Conservation (phyloP, 768 basidiomycete species). For the Omphalotus guepiniiformis region DNA sequence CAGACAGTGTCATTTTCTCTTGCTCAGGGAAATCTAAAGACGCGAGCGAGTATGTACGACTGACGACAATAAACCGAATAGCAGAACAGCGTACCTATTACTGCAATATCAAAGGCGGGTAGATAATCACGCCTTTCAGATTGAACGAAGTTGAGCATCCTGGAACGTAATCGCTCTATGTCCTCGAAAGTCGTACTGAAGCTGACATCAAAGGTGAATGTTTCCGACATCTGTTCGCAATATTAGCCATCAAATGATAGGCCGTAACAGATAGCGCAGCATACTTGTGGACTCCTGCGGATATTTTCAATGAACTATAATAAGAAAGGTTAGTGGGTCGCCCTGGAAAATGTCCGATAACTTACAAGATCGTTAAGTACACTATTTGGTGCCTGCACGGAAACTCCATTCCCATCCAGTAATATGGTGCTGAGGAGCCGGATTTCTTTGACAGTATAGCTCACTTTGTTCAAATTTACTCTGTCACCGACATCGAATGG, state of each 20-base stretch:
- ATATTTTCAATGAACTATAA: slow-evolving; percentile 65
- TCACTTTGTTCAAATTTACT: slow-evolving; percentile 46
- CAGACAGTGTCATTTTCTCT: slow-evolving; percentile 67
- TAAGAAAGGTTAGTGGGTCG: background rate
- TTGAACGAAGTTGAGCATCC: slow-evolving; percentile 78
- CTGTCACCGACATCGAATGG: slow-evolving; percentile 82
- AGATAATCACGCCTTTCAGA: slow-evolving; percentile 71
- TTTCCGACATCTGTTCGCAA: slow-evolving; percentile 64
- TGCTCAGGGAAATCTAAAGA: slow-evolving; percentile 72
- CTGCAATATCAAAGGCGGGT: slow-evolving; percentile 67
- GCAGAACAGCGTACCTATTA: slow-evolving; percentile 43
- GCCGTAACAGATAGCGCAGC: slow-evolving; percentile 10
- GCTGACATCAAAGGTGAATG: slow-evolving; percentile 76
- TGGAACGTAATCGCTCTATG: slow-evolving; percentile 67
- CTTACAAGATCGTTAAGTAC: slow-evolving; percentile 52
- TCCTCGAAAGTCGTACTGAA: slow-evolving; percentile 79
- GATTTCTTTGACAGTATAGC: slow-evolving; percentile 86
- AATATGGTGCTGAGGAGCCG: slow-evolving; percentile 76
- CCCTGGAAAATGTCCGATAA: background rate
- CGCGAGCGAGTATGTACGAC: too few relatives aligned
- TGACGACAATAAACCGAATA: slow-evolving; percentile 10
- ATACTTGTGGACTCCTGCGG: slow-evolving; percentile 64
- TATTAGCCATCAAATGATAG: slow-evolving; percentile 3
- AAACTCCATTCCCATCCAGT: slow-evolving; percentile 51
- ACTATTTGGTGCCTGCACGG: slow-evolving; percentile 71